phyloP scores from a whole-genome alignment of 1,139 yeast genomes.

The Candida gigantensis region DNA sequence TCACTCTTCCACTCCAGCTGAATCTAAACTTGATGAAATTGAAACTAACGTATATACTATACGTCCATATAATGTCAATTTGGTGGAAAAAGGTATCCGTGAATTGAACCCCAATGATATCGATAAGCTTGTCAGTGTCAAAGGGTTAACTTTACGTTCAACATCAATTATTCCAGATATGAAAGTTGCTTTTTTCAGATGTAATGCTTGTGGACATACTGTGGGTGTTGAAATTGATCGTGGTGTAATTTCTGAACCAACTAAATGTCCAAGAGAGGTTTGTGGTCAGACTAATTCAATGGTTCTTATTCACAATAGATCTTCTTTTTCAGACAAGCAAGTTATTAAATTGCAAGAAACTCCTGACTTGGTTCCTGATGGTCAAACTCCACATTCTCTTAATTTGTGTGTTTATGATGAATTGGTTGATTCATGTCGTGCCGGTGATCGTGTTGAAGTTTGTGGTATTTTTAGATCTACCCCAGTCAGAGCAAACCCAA shows the following conservation, averaged over 20 bases:
- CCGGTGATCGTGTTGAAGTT: constrained; percentile 95
- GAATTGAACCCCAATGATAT: constrained; percentile 95
- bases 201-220: constrained; percentile 94
- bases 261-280: constrained; percentile 83
- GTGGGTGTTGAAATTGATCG: constrained; percentile 90
- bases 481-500: constrained; percentile 85
- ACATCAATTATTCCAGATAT: constrained; percentile 95
- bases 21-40: constrained; percentile 56
- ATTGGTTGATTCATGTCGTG: constrained; percentile 88
- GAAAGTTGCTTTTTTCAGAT: constrained; percentile 95
- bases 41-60: constrained; percentile 84
- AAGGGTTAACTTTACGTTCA: constrained; percentile 86
- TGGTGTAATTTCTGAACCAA: constrained; percentile 92
- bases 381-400: constrained; percentile 97
- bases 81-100: constrained; percentile 77
- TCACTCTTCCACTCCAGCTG: constrained; percentile 32
- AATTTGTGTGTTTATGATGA: constrained; percentile 95
- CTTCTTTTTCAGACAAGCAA: constrained; percentile 92
- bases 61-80: constrained; percentile 78
- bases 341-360: constrained; percentile 94
- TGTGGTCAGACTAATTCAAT: constrained; percentile 88
- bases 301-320: constrained; percentile 88
- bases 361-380: constrained; percentile 97
- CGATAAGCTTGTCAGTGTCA: constrained; percentile 86
- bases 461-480: constrained; percentile 93